Conservation (phyloP, 1,139 yeast species). For the Scheffersomyces cryptocercus region DNA sequence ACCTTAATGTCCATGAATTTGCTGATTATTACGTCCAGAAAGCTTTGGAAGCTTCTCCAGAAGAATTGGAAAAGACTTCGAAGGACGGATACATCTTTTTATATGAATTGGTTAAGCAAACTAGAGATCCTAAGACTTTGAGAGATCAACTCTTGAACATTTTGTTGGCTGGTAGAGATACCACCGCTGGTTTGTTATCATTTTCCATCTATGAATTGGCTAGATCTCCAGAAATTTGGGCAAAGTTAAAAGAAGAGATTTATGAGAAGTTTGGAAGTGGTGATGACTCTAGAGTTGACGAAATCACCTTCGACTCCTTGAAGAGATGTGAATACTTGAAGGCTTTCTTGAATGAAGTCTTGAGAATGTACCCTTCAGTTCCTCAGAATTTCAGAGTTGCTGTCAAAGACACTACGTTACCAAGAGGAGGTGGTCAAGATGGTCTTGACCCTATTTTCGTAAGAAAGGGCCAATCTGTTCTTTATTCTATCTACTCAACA, state of each 20-base stretch:
- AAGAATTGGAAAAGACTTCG: slow-evolving; percentile 39
- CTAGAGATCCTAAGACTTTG: slow-evolving; percentile 42
- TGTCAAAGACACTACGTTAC: slow-evolving; percentile 47
- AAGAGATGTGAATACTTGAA: slow-evolving; percentile 51
- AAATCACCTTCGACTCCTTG: slow-evolving; percentile 49
- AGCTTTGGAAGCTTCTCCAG: slow-evolving; percentile 27
- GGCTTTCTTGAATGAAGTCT: slow-evolving; percentile 49
- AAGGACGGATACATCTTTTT: slow-evolving; percentile 42
- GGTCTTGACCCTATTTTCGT: slow-evolving; percentile 43
- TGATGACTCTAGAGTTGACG: slow-evolving; percentile 26
- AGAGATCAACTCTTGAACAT: slow-evolving; percentile 49
- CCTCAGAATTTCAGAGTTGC: slow-evolving; percentile 53
- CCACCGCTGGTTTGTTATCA: slow-evolving; percentile 48
- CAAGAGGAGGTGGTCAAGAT: slow-evolving; percentile 54
- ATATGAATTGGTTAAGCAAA: slow-evolving; percentile 46
- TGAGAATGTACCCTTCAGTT: slow-evolving; percentile 58
- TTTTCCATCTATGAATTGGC: slow-evolving; percentile 44
- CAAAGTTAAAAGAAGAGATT: slow-evolving; percentile 34
- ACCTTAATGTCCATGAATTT: slow-evolving; percentile 23
- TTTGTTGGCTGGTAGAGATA: slow-evolving; percentile 49
- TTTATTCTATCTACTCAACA: slow-evolving; percentile 44
- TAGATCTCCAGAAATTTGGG: slow-evolving; percentile 38
- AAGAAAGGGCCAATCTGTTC: slow-evolving; percentile 47
- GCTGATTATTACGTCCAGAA: slow-evolving; percentile 32
- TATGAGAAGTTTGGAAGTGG: slow-evolving; percentile 37